Base-by-base conservation (phyloP, 768 basidiomycete species). In the Lactifluus subvellereus region DNA sequence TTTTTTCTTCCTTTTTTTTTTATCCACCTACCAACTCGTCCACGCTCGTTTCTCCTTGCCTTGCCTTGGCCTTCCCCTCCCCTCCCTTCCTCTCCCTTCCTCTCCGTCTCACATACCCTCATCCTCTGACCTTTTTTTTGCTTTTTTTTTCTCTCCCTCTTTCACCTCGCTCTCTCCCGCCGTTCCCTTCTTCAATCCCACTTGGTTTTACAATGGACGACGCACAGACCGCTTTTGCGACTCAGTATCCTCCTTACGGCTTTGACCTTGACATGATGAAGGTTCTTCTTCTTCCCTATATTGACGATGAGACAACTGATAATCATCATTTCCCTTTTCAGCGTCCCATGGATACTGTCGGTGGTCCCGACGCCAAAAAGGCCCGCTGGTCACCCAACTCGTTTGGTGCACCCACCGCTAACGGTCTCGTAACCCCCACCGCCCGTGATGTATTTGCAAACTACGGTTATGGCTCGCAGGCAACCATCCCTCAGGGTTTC, bases 201-300 rank as follows among this genome's bases (percentile, higher is more conserved):
- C 60, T 18, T 37, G 43, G 5, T 56, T 50, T 33, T 68, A 86
- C 61, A 37, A 68, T 89, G 89, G 87, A 88, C 79, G 87, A 90
- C 80, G 70, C 82, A 59, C 87, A 89, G 75, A 78, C 87, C 73
- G 80, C 80, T 54, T 89, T 88, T 73, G 82, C 84, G 65, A 74
- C 77, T 59, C 87, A 85, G 70, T 90, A 91, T 74, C 80, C 82
- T 66, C 73, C 80, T 66, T 91, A 88, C 82, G 77, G 75, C 62
- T 88, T 91, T 77, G 89, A 91, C 72, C 78, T 91, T 82, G 89
- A 92, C 76, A 91, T 92, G 89, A 91, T 91, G 89, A 92, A 92
- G 88, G 90, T 87, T 40, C 16, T 78, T 73, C 9, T 49, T 9
- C 4, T 38, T 37, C 38, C 30, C 58, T 13, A 18, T 43, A 51